Evolutionary conservation across 169 alveolate species (phyloP), one percentile per base, ranked within the genome.

Genomic region (Plasmodium coatneyi): DNA sequence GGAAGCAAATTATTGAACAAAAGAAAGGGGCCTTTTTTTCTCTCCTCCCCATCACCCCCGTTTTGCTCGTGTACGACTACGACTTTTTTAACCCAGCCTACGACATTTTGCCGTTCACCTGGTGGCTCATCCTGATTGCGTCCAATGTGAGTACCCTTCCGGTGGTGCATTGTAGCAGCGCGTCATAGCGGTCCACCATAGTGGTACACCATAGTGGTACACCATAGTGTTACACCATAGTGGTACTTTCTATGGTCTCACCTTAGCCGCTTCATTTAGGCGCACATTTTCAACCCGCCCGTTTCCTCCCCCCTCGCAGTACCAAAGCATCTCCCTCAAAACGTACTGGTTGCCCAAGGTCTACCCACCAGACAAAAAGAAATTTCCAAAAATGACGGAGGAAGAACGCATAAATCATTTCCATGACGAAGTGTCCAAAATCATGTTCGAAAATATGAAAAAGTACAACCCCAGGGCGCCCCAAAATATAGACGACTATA

Each of bases 381-480:
- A 87, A 87, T 41, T 78, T 36, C 74, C 93, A 12, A 36, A 87
- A 22, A 54, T 87, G 72, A 54, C 89, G 2, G 87, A 78, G 41
- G 86, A 74, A 60, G 93, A 87, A 79, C 66, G 49, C 66, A 78
- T 87, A 19, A 79, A 87, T 43, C 66, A 76, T 14, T 87, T 87
- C 52, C 93, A 87, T 78, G 93, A 87, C 46, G 87, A 87, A 54
- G 93, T 87, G 46, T 87, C 93, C 34, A 74, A 78, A 87, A 87
- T 87, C 16, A 87, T 87, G 93, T 87, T 87, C 43, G 43, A 87
- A 56, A 76, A 54, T 76, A 87, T 87, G 93, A 87, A 87, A 43
- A 78, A 78, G 54, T 87, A 87, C 30, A 87, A 87, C 70, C 81
- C 89, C 32, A 87, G 22, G 56, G 86, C 93, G 28, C 93, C 93